Evolutionary conservation across 208 protist species (phyloP), one percentile per base, ranked within the genome.

Genomic region (Leishmania lainsoni): DNA sequence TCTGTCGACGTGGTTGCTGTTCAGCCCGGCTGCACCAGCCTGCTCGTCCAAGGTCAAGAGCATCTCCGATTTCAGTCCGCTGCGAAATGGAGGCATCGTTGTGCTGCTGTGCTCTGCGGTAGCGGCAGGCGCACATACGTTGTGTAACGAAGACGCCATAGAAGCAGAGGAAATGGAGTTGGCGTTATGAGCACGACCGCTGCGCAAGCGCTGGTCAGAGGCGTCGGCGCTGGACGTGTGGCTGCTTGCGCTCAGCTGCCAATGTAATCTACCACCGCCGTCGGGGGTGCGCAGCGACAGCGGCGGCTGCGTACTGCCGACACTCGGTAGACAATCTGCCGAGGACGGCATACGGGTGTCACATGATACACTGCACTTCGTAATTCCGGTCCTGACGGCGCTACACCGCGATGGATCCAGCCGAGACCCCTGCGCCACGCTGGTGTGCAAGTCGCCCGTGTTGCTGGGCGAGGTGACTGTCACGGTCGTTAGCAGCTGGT

Each of bases 261-360:
- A 39, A 29, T 51, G 49, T 10, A 59, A 26, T 26, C 26, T 32
- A 9, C 49, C 48, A 35, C 52, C 51, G 63, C 72, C 72, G 68
- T 59, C 52, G 22, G 75, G 42, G 68, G 78, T n/a, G 72, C 72
- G 72, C 49, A 76, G 14, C 29, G 72, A 76, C 49, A 54, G 48
- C 49, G 51, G 51, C 2, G 72, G 72, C 49, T 84, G 81, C 54
- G 81, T 84, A 70, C 81, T 84, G 20, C 29, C 70, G 35, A 77
- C 58, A n/a, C 81, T 84, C 49, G 52, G 16, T 6, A 59, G 35
- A 58, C 29, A 75, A 39, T 84, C 81, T 20, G 1, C 3, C 75
- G 75, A 80, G 42, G 49, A 32, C 49, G 52, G 52, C 49, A 73
- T 52, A 54, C 59, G 75, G 69, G 68, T 76, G 22, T 76, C 76